Evolutionary conservation across 108 stramenopile species (phyloP).

Genomic region (Skeletonema potamos): DNA sequence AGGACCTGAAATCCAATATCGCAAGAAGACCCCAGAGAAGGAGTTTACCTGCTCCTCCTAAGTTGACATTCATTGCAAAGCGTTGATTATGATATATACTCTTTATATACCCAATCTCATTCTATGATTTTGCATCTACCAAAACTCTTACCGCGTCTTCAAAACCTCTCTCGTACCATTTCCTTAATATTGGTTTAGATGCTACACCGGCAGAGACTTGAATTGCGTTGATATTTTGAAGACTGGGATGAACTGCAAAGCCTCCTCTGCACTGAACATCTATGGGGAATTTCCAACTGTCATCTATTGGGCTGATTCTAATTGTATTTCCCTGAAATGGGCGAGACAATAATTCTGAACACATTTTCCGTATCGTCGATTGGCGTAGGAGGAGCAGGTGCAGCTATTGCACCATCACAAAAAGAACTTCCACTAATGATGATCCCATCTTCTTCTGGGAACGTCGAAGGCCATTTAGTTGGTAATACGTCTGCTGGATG

Average conservation of each 20-base stretch:
- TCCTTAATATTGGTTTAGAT: conserved; percentile 33
- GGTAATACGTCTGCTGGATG: conserved; percentile 57
- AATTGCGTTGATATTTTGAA: conserved; percentile 54
- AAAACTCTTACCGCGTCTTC: conserved; percentile 34
- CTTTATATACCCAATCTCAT: background rate
- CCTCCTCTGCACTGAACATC: conserved; percentile 32
- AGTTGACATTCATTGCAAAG: too few species aligned
- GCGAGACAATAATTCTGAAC: conserved; percentile 42
- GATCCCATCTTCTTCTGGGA: conserved; percentile 56
- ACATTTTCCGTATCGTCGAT: conserved; percentile 18
- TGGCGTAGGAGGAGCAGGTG: conserved; percentile 53
- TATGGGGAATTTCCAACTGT: conserved; percentile 37
- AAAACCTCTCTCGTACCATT: conserved; percentile 54
- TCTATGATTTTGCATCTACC: background rate
- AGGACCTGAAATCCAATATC: too few species aligned
- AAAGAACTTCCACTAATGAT: conserved; percentile 43
- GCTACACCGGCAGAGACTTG: conserved; percentile 46
- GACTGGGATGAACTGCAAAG: conserved; percentile 45
- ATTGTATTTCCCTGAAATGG: conserved; percentile 43
- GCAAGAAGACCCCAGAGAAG: too few species aligned
- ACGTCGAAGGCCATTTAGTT: conserved; percentile 19
- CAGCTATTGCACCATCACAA: conserved; percentile 64
- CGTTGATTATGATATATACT: too few species aligned
- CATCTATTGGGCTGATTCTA: conserved; percentile 50
- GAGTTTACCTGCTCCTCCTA: too few species aligned